Evolutionary conservation across 768 basidiomycete genomes (phyloP).

Genomic region (Calocybe gangraenosa): DNA sequence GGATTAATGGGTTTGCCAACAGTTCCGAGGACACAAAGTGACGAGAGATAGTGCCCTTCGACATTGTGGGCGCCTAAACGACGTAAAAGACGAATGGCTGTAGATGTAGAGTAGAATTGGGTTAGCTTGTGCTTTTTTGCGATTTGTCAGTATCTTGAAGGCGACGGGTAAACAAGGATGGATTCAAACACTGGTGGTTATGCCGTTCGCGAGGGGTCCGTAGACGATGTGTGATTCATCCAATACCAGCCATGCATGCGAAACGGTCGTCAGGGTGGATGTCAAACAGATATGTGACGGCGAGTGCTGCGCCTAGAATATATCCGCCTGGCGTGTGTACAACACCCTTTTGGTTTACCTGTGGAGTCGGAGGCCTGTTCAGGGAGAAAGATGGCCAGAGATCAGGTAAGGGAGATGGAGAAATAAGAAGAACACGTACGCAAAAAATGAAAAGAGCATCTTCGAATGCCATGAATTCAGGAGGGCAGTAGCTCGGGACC

Average conservation of each 20-base stretch:
- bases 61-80: conserved; percentile 83
- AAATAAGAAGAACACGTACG: conserved; percentile 60
- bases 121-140: conserved; percentile 92
- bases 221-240: conserved; percentile 99
- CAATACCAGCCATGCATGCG: conserved; percentile 98
- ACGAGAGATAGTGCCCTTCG: conserved; percentile 73
- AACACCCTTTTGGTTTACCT: conserved; percentile 95
- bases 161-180: conserved; percentile 94
- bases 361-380: conserved; percentile 96
- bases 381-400: conserved; percentile 7
- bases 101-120: conserved; percentile 93
- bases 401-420: not conserved
- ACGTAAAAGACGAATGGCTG: conserved; percentile 87
- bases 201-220: conserved; percentile 85
- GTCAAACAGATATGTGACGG: conserved; percentile 97
- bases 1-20: conserved; percentile 99
- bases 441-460: conserved; percentile 99
- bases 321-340: conserved; percentile 89
- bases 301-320: conserved; percentile 85
- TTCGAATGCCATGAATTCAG: conserved; percentile 85
- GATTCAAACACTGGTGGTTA: conserved; percentile 91
- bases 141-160: conserved; percentile 94
- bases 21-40: conserved; percentile 81
- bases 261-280: conserved; percentile 95
- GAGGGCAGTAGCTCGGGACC: conserved; percentile 85